These are phyloP conservation scores for Tinospora cordifolia DNA, from an alignment of 164 flowering plant species.

Conservation along the genomic window DNA sequence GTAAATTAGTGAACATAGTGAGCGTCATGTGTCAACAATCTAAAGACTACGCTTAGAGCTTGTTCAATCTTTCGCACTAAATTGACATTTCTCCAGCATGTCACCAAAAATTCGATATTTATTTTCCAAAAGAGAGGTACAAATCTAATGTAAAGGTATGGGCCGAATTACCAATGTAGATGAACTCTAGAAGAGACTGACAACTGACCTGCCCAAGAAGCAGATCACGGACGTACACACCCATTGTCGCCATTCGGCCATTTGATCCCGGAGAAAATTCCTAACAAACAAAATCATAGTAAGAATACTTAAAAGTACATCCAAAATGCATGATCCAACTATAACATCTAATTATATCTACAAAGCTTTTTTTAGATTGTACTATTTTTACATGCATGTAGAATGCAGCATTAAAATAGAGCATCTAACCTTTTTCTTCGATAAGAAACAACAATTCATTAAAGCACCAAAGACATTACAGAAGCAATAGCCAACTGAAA, in stretches of 20 bases:
- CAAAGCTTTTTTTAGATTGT: background rate
- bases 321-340: background rate
- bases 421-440: too few species aligned
- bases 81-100: background rate
- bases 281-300: slow-evolving; percentile 28
- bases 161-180: background rate
- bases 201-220: slow-evolving; percentile 92
- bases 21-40: background rate
- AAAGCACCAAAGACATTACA: too few species aligned
- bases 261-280: slow-evolving; percentile 92
- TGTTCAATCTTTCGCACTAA: too few species aligned
- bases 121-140: background rate
- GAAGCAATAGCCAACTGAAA: too few species aligned
- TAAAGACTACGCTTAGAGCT: background rate
- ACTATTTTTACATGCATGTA: background rate
- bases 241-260: slow-evolving; percentile 89
- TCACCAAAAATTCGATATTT: background rate
- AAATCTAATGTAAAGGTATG: background rate
- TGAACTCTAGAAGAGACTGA: slow-evolving; percentile 6
- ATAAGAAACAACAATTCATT: too few species aligned
- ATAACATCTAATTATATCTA: slow-evolving; percentile 1
- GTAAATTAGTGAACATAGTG: too few species aligned
- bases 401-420: too few species aligned
- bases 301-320: background rate
- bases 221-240: slow-evolving; percentile 88